Percentiles rank a stretch among this genome's conserved stretches.
Evolutionary conservation across 352 stramenopile species (phyloP).

Genomic region (Phytophthora europaea): DNA sequence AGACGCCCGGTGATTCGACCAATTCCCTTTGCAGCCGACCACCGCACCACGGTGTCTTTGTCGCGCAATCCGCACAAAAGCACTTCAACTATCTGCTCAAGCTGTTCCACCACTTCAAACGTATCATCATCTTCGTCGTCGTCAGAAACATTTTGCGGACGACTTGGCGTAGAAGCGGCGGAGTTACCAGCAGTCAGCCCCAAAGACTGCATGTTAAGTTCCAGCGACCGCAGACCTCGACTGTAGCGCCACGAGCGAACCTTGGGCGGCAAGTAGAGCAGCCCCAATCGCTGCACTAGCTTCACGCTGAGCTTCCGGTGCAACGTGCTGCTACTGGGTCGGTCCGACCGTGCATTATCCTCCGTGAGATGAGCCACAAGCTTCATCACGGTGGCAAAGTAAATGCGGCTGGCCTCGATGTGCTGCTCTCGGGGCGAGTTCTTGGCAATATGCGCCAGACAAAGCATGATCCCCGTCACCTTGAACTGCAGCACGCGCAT

Average conservation of each 20-base stretch:
- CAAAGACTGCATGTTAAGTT: constrained; percentile 91
- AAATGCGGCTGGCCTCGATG: constrained; percentile 74
- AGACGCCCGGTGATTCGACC: constrained; percentile 96
- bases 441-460: constrained; percentile 83
- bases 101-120: constrained; percentile 93
- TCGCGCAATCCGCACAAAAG: constrained; percentile 92
- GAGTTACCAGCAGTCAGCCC: constrained; percentile 34
- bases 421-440: constrained; percentile 80
- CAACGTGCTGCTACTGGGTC: constrained; percentile 77
- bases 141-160: constrained; percentile 1
- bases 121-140: constrained; percentile 52
- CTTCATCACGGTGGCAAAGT: constrained; percentile 79
- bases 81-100: constrained; percentile 98
- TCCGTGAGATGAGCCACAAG: constrained; percentile 70
- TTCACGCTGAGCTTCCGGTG: constrained; percentile 98
- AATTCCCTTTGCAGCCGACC: constrained; percentile 99
- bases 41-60: constrained; percentile 98
- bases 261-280: constrained; percentile 95
- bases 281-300: constrained; percentile 95
- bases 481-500: constrained; percentile 76
- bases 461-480: constrained; percentile 87
- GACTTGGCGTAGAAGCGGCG: constrained; percentile 1
- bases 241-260: constrained; percentile 97
- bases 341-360: constrained; percentile 52
- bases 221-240: constrained; percentile 92